These are phyloP conservation scores for Suillus placidus DNA, from an alignment of 768 basidiomycete genomes.

Conservation along the genomic window DNA sequence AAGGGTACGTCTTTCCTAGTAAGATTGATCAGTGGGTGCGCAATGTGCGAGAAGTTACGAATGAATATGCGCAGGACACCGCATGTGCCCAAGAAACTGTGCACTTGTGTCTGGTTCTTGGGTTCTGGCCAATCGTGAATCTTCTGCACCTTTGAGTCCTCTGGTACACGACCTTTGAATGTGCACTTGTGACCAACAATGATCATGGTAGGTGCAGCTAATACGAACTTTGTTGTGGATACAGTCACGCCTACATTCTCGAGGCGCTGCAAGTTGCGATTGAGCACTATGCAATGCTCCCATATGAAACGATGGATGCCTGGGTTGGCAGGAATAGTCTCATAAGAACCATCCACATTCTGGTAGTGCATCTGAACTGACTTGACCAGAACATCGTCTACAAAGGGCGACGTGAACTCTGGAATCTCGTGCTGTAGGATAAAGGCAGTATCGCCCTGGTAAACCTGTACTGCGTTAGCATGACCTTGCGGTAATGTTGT, in stretches of 20 bases:
- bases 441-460: conserved; percentile 42
- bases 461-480: conserved; percentile 43
- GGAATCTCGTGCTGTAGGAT: conserved; percentile 46
- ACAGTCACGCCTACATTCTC: conserved; percentile 39
- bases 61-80: conserved; percentile 34
- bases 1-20: conserved; percentile 32
- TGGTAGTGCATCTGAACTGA: conserved; percentile 37
- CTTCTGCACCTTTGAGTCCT: conserved; percentile 28
- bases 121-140: no score
- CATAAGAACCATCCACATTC: conserved; percentile 26
- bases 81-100: no score
- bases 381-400: conserved; percentile 43
- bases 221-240: conserved; percentile 40
- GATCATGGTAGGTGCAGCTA: no score
- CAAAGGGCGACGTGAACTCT: conserved; percentile 35
- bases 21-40: conserved; percentile 27
- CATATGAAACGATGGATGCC: conserved; percentile 42
- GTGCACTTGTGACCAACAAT: conserved; percentile 45
- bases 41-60: conserved; percentile 23
- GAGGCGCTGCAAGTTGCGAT: conserved; percentile 40
- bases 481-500: conserved; percentile 44
- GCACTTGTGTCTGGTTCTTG: no score
- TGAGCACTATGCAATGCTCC: conserved; percentile 40
- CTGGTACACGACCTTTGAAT: conserved; percentile 34
- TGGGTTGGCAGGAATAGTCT: conserved; percentile 40